Evolutionary conservation across 2,329 filamentous ascomycete genomes (phyloP), one percentile per base, ranked within the genome.

Genomic region (Chrysosphaeria jannelii): DNA sequence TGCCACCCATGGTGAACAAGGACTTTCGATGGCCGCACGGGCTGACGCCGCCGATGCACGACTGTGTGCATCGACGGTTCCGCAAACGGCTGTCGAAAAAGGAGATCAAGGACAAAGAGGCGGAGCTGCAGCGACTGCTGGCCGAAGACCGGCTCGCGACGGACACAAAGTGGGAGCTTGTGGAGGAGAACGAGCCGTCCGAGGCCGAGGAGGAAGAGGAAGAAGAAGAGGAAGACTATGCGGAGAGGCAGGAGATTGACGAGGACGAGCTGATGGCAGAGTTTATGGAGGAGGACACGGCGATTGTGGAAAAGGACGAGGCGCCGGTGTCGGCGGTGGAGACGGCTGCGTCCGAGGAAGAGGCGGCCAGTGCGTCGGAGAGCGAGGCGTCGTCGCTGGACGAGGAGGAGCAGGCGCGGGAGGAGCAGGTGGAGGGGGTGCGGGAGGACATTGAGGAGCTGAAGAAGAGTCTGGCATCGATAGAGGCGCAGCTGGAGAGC

Each of bases 11-110:
- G 35, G 54, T 88, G 23, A 58, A 75, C 34, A 49, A 43, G 40
- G 65, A 45, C 5, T 65, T 67, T 34, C 67, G 63, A 36, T 89
- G 72, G 51, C 70, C 76, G 1, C 78, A 89, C 41, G 78, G 78
- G 15, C 50, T 90, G 11, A 85, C 76, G 2, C 75, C 78, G 5
- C 78, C 78, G 1, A 74, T 89, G 65, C 70, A 75, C 38, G 75
- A 74, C 48, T 75, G 70, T 20, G 56, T 72, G 20, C 76, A 75
- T 39, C 62, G 74, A 14, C 59, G 78, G 15, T 89, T 89, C 43
- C 62, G 76, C 27, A 78, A 79, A 38, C 65, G 75, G 3, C 60
- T 81, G 25, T 75, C 67, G 29, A 66, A 78, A 27, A 67, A 75
- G 28, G 72, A 79, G 31, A 79, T 85, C 30, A 69, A 81, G 38